Evolutionary conservation across 805 yeast genomes (phyloP).

Genomic region (Ogataea pini): DNA sequence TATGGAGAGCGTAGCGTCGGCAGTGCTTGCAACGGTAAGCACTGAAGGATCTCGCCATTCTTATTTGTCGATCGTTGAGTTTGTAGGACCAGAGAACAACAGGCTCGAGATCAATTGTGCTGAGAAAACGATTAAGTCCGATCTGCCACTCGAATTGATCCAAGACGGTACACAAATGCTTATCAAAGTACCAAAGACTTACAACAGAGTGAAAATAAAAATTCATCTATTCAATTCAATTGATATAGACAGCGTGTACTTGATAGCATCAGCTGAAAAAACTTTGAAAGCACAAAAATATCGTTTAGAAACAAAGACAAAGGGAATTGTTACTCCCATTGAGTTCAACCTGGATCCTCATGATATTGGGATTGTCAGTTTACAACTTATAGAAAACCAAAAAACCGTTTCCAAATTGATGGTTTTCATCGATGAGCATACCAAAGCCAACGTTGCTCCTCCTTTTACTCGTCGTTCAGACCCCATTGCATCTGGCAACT

Average conservation of each 20-base stretch:
- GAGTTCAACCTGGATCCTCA: conserved; percentile 6
- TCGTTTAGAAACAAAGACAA: background rate
- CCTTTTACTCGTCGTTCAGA: background rate
- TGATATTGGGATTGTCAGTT: conserved; percentile 10
- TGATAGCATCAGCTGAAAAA: conserved; percentile 9
- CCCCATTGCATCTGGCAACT: background rate
- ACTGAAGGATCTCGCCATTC: background rate
- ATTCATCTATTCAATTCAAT: background rate
- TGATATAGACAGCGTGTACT: background rate
- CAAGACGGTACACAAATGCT: conserved; percentile 13
- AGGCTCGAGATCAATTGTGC: conserved; percentile 8
- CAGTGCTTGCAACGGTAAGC: background rate
- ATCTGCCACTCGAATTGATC: conserved; percentile 10
- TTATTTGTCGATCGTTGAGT: background rate
- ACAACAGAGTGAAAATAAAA: background rate
- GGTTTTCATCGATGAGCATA: conserved; percentile 4
- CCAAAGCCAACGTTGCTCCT: conserved; percentile 3
- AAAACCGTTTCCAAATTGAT: conserved; percentile 10
- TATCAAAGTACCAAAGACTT: conserved; percentile 12
- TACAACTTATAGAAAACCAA: conserved; percentile 11
- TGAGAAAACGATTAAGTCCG: background rate
- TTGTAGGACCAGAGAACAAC: background rate
- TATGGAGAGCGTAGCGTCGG: conserved; percentile 6
- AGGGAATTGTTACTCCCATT: background rate
- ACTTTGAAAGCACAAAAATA: conserved; percentile 4